Percentiles rank a stretch among this genome's conserved stretches.
These are phyloP conservation scores for Pyricularia grisea DNA, from an alignment of 2,329 filamentous ascomycete genomes.

Conservation along the genomic window DNA sequence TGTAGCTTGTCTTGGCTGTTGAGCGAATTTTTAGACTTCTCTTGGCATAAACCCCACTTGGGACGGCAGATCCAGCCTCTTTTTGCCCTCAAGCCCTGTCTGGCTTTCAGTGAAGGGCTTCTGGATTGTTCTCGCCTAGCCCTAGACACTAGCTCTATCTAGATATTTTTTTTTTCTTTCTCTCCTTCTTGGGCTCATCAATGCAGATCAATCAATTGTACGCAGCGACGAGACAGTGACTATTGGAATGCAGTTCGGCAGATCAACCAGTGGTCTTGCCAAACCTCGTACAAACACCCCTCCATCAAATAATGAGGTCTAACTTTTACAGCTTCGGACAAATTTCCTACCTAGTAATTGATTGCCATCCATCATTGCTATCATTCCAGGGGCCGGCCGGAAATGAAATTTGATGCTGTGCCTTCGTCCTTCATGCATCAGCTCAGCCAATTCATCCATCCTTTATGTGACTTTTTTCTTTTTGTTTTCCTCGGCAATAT, in stretches of 20 bases:
- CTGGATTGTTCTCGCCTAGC: background rate
- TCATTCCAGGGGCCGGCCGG: no score
- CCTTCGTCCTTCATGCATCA: background rate
- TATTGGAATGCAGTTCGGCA: background rate
- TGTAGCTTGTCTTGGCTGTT: background rate
- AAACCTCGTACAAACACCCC: background rate
- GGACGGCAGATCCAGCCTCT: background rate
- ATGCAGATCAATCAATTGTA: background rate
- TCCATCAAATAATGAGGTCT: background rate
- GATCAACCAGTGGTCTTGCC: background rate
- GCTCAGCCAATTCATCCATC: background rate
- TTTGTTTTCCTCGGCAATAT: background rate
- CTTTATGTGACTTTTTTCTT: background rate
- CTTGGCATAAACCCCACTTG: background rate
- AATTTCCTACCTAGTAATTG: no score
- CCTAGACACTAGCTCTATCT: background rate
- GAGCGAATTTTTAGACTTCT: background rate
- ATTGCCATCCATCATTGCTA: no score
- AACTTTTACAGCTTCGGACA: no score
- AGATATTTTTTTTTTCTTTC: no score
- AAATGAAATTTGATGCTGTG: background rate
- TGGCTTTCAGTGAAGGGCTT: background rate
- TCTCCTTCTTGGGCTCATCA: background rate
- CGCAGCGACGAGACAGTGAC: background rate
- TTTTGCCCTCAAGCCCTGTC: background rate